Conservation (phyloP, 1,284 basidiomycete genomes). For the Moesziomyces parantarcticus region DNA sequence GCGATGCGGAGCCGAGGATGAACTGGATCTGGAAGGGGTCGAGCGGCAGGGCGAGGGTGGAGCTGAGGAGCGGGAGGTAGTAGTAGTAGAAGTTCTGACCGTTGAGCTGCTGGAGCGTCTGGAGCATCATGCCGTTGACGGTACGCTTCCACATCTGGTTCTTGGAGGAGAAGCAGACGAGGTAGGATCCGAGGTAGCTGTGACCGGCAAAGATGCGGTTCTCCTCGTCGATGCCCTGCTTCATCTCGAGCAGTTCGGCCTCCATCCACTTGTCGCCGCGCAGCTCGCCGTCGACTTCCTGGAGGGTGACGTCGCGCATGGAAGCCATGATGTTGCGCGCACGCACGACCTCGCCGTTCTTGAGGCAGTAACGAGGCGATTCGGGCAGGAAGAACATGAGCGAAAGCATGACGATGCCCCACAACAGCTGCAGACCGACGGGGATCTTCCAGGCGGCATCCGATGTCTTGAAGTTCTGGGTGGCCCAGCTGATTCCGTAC, state of each 20-base stretch:
- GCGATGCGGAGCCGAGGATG: conserved; percentile 67
- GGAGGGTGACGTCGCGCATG: conserved; percentile 74
- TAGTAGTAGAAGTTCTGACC: conserved; percentile 86
- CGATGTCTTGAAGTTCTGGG: conserved; percentile 43
- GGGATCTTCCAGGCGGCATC: conserved; percentile 74
- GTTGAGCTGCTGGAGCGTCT: conserved; percentile 78
- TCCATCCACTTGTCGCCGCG: conserved; percentile 75
- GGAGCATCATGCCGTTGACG: conserved; percentile 76
- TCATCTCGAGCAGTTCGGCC: conserved; percentile 73
- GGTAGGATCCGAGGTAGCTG: conserved; percentile 73
- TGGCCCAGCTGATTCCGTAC: conserved; percentile 73
- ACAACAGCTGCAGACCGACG: conserved; percentile 76
- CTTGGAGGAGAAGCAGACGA: conserved; percentile 76
- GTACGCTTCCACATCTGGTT: conserved; percentile 79
- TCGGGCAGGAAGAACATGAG: conserved; percentile 73
- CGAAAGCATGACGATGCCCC: conserved; percentile 70
- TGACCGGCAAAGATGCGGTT: conserved; percentile 74
- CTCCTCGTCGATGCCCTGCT: conserved; percentile 73
- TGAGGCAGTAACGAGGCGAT: conserved; percentile 86
- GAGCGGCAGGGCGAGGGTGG: conserved; percentile 77
- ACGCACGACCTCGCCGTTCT: conserved; percentile 73
- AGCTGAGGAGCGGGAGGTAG: conserved; percentile 79
- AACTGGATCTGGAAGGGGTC: conserved; percentile 74
- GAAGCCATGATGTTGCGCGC: conserved; percentile 76
- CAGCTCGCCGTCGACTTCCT: conserved; percentile 73